Evolutionary conservation across 352 stramenopile species (phyloP), one percentile per base, ranked within the genome.

Genomic region (Phytophthora cryptogea): DNA sequence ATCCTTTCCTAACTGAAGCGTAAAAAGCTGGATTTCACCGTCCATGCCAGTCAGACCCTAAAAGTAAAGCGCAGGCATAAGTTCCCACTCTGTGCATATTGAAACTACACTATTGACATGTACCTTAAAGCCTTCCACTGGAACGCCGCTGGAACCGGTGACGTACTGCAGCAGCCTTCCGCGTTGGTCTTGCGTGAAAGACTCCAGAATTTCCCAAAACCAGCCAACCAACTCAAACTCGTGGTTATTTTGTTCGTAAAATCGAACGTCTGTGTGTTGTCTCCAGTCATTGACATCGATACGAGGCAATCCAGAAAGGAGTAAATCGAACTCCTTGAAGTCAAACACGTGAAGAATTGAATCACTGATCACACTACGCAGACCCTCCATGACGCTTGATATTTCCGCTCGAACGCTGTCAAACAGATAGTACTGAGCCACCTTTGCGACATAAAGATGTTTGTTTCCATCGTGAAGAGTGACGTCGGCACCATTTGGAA

Each of bases 321-420:
- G 40, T 10, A 95, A 54, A n/a, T 92, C 86, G 1, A 99, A 74
- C 76, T 99, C 97, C 75, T 98, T 96, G 72, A 98, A 98, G 66
- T 99, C 97, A 65, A 99, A 99, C 9, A 99, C 77, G 39, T 97
- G 96, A 8, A 99, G 78, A 16, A 98, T 71, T n/a, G 90, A 85
- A 59, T 98, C 92, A 2, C 92, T 96, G 14, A 99, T 86, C 13
- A 99, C 86, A 54, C 97, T 96, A 55, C 94, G 97, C 43, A 99
- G 94, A 11, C 97, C 86, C 4, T 82, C 68, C 39, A 88, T 50
- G 3, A 94, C 70, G 23, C 65, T 95, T 39, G 75, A 83, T 10
- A 99, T 66, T 71, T 99, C 94, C 2, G 69, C 43, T 49, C 77
- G 65, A 44, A 99, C 86, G 16, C 94, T 92, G 55, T 95, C 95